Percentiles rank a stretch among this genome's conserved stretches.
phyloP scores from a whole-genome alignment of 805 yeast genomes.

The Saccharomycopsis malanga region DNA sequence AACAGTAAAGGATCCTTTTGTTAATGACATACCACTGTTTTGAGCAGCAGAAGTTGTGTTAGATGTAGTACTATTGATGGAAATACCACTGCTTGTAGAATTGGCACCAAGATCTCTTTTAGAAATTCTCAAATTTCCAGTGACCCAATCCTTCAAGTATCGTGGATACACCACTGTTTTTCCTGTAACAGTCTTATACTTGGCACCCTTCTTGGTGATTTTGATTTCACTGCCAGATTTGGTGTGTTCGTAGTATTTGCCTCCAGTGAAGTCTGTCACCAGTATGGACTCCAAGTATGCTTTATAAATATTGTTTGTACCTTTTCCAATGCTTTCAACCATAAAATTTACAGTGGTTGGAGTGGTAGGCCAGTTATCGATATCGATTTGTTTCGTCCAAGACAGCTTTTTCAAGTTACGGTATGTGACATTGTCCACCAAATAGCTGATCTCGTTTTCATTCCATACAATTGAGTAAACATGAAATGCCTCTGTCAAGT shows the following conservation, averaged over 20 bases:
- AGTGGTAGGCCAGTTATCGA: conserved; percentile 21
- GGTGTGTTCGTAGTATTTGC: conserved; percentile 9
- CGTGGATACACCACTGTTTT: conserved; percentile 12
- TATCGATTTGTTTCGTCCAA: conserved; percentile 18
- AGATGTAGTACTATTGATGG: not conserved
- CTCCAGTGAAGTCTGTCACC: conserved; percentile 17
- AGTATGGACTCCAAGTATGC: conserved; percentile 6
- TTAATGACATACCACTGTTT: too few relatives aligned
- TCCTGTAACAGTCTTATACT: conserved; percentile 1
- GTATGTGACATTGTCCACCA: conserved; percentile 28
- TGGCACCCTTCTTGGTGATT: conserved; percentile 5
- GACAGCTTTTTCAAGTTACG: conserved; percentile 1
- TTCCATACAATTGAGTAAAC: conserved; percentile 14
- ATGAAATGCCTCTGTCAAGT: conserved; percentile 14
- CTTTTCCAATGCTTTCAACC: conserved; percentile 14
- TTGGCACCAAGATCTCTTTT: conserved; percentile 1
- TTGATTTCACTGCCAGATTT: conserved; percentile 3
- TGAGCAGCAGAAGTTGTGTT: not conserved
- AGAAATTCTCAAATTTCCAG: not conserved
- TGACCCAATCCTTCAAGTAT: not conserved
- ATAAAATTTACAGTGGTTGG: conserved; percentile 19
- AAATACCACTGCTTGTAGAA: not conserved
- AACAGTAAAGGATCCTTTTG: too few relatives aligned
- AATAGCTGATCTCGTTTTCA: conserved; percentile 16
- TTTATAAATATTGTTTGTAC: not conserved